These are phyloP conservation scores for Zygosaccharomyces kombuchaensis DNA, from an alignment of 805 yeast species.

Conservation along the genomic window DNA sequence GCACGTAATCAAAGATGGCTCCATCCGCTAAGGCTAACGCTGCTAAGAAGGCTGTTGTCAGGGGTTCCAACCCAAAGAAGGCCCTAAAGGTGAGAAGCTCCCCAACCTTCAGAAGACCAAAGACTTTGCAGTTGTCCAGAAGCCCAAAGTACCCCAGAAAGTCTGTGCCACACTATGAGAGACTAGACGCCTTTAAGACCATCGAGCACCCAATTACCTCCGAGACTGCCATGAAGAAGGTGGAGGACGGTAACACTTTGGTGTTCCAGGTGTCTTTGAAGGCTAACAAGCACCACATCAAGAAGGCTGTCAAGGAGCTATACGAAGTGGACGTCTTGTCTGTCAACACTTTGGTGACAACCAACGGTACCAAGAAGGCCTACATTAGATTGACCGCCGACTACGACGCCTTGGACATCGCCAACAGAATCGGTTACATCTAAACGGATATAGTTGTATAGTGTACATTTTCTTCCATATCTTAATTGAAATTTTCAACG, in stretches of 20 bases:
- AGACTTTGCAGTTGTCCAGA: slow-evolving; percentile 92
- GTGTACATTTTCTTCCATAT: slow-evolving; percentile 5
- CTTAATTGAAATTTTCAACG: slow-evolving; percentile 1
- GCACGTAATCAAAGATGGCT: slow-evolving; percentile 38
- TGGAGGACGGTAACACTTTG: slow-evolving; percentile 98
- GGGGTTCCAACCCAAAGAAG: slow-evolving; percentile 93
- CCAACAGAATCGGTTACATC: slow-evolving; percentile 99
- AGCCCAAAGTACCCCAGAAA: slow-evolving; percentile 92
- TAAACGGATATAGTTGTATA: slow-evolving; percentile 40
- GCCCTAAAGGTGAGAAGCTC: slow-evolving; percentile 89
- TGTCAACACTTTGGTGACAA: slow-evolving; percentile 96
- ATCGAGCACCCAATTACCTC: slow-evolving; percentile 93
- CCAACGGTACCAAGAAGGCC: slow-evolving; percentile 99
- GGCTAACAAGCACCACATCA: slow-evolving; percentile 98
- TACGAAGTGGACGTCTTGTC: slow-evolving; percentile 92
- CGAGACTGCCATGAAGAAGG: slow-evolving; percentile 99
- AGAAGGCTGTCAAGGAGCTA: slow-evolving; percentile 95
- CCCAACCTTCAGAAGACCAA: slow-evolving; percentile 95
- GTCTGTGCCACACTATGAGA: slow-evolving; percentile 95
- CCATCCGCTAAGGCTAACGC: slow-evolving; percentile 79
- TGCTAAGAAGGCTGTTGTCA: slow-evolving; percentile 98
- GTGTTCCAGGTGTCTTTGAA: slow-evolving; percentile 97
- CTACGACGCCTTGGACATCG: slow-evolving; percentile 98
- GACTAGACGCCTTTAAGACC: slow-evolving; percentile 93
- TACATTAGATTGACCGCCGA: slow-evolving; percentile 98